These are phyloP conservation scores for Penicillium sp. DNA, from an alignment of 2,329 filamentous ascomycete genomes.

Conservation along the genomic window DNA sequence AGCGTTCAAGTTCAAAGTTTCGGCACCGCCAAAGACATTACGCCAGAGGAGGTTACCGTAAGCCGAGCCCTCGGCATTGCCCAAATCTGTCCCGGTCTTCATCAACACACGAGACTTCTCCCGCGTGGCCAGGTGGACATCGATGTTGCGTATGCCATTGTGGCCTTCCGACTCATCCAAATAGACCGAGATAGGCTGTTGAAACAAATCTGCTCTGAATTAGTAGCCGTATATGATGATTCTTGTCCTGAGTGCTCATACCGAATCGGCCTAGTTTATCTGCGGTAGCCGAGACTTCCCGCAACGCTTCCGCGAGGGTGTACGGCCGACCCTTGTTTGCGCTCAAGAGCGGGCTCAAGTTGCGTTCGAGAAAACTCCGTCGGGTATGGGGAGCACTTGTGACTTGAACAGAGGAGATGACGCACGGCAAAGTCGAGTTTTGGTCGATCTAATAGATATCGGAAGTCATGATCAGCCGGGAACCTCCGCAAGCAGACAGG, in stretches of 20 bases:
- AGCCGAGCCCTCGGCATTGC: slow-evolving; percentile 88
- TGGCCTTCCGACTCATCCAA: slow-evolving; percentile 70
- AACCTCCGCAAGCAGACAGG: slow-evolving; percentile 5
- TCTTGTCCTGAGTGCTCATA: slow-evolving; percentile 41
- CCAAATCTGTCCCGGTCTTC: slow-evolving; percentile 91
- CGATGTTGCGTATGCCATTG: slow-evolving; percentile 68
- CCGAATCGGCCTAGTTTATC: slow-evolving; percentile 76
- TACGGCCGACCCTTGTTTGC: slow-evolving; percentile 64
- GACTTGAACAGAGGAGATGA: slow-evolving; percentile 79
- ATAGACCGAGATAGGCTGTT: slow-evolving; percentile 75
- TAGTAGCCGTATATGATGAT: slow-evolving; percentile 10
- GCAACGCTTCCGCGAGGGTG: slow-evolving; percentile 74
- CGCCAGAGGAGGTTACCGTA: slow-evolving; percentile 83
- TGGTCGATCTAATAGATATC: slow-evolving; percentile 59
- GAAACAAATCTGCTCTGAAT: slow-evolving; percentile 68
- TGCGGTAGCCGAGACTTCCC: slow-evolving; percentile 65
- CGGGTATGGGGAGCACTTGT: slow-evolving; percentile 82
- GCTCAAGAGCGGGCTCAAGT: slow-evolving; percentile 74
- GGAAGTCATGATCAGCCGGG: slow-evolving; percentile 15
- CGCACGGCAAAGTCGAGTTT: slow-evolving; percentile 82
- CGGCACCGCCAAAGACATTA: slow-evolving; percentile 91
- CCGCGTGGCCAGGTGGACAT: slow-evolving; percentile 70
- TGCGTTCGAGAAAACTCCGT: slow-evolving; percentile 72
- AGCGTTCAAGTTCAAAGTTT: slow-evolving; percentile 81
- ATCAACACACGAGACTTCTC: slow-evolving; percentile 81